A percentile compares a stretch with the other conserved stretches of the same genome.
Conservation (phyloP, 2,329 filamentous ascomycete species). For the Neopestalotiopsis sp. region DNA sequence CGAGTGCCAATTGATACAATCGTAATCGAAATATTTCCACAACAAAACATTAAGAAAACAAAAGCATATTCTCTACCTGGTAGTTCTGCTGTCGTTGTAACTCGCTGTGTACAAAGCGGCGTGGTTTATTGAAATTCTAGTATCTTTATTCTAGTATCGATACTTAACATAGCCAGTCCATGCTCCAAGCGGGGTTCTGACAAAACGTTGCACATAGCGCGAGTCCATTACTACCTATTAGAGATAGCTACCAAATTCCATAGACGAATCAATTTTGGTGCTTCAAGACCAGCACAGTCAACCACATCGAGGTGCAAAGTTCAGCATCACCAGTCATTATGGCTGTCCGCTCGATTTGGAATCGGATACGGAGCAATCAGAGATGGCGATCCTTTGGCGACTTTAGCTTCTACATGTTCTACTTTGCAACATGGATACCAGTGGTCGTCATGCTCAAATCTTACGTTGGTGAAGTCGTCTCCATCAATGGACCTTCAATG, state of each 20-base stretch:
- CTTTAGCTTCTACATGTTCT: slow-evolving; percentile 53
- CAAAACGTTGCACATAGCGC: background rate
- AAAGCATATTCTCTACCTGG: too few relatives aligned
- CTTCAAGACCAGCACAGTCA: too few relatives aligned
- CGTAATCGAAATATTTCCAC: background rate
- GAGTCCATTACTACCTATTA: too few relatives aligned
- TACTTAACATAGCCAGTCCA: background rate
- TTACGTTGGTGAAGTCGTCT: slow-evolving; percentile 62
- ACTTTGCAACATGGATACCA: slow-evolving; percentile 66
- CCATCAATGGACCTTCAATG: slow-evolving; percentile 72
- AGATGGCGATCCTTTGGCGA: slow-evolving; percentile 28
- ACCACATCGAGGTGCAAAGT: too few relatives aligned
- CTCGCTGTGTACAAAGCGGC: background rate
- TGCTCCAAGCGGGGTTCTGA: background rate
- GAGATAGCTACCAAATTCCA: background rate
- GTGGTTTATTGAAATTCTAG: background rate
- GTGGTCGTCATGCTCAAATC: slow-evolving; percentile 65
- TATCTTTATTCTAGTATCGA: background rate
- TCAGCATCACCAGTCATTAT: slow-evolving; percentile 30
- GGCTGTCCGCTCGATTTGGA: slow-evolving; percentile 43
- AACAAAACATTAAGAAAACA: too few relatives aligned
- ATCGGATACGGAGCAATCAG: slow-evolving; percentile 24
- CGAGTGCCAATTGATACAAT: background rate
- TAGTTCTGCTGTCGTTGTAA: too few relatives aligned
- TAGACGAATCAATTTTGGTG: background rate